phyloP scores from a whole-genome alignment of 2,329 filamentous ascomycete species.

The Phyllosticta ampelicida region DNA sequence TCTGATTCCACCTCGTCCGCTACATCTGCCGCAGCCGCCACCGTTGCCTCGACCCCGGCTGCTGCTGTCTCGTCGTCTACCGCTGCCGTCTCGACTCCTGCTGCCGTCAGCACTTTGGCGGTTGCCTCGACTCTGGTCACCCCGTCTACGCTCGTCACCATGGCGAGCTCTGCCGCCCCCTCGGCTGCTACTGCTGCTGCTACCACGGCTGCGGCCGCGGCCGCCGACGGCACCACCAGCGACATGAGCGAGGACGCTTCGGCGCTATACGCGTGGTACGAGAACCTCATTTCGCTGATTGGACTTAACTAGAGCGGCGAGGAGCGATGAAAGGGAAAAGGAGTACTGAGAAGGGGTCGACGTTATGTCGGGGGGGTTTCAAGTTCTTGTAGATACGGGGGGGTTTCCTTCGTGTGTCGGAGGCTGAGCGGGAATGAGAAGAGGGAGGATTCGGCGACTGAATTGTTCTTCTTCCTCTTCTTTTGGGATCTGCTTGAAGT shows the following conservation, averaged over 20 bases:
- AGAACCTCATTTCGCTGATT: not conserved
- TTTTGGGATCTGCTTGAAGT: too few species aligned
- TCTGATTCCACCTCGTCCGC: not conserved
- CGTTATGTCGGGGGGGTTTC: not conserved
- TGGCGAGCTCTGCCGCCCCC: not conserved
- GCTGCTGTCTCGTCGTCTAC: not conserved
- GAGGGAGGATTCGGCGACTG: not conserved
- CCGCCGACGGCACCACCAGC: not conserved
- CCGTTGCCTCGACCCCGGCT: not conserved
- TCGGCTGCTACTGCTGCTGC: not conserved
- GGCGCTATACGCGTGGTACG: not conserved
- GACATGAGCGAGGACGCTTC: not conserved
- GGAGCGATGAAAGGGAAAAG: not conserved
- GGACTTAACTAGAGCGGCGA: not conserved
- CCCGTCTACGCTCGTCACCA: not conserved
- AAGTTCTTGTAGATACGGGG: not conserved
- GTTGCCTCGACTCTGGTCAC: not conserved
- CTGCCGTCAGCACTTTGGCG: not conserved
- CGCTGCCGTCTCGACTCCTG: not conserved
- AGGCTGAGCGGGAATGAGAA: not conserved
- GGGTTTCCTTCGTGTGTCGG: not conserved
- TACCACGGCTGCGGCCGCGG: not conserved
- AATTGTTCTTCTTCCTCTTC: too few species aligned
- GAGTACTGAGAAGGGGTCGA: not conserved
- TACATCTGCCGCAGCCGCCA: not conserved